Evolutionary conservation across 2,329 filamentous ascomycete genomes (phyloP).

Genomic region (Neocucurbitaria cava): DNA sequence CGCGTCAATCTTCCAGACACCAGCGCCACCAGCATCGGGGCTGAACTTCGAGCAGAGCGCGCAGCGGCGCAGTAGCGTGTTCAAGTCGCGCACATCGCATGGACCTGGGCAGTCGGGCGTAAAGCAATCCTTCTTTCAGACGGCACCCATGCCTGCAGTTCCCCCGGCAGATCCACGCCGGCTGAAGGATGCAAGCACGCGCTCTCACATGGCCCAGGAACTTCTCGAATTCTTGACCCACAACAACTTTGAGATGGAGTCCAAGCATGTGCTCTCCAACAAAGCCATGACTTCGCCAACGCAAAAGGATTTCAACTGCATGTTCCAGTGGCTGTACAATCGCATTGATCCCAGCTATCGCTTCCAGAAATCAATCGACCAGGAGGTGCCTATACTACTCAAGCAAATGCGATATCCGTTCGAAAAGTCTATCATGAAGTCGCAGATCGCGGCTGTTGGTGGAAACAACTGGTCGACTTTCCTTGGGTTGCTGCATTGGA

Average conservation of each 20-base stretch:
- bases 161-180: slow-evolving; percentile 87
- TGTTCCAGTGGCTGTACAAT: slow-evolving; percentile 98
- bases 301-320: slow-evolving; percentile 96
- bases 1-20: slow-evolving; percentile 55
- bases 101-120: slow-evolving; percentile 68
- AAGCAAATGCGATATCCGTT: slow-evolving; percentile 96
- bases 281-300: slow-evolving; percentile 94
- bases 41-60: slow-evolving; percentile 62
- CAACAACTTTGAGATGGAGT: slow-evolving; percentile 97
- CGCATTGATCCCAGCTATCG: slow-evolving; percentile 92
- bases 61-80: slow-evolving; percentile 76
- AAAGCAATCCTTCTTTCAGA: slow-evolving; percentile 95
- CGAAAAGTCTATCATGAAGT: slow-evolving; percentile 95
- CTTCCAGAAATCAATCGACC: slow-evolving; percentile 93
- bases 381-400: slow-evolving; percentile 89
- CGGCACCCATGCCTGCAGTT: slow-evolving; percentile 79
- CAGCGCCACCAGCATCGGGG: slow-evolving; percentile 50
- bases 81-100: slow-evolving; percentile 65
- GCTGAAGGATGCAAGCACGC: slow-evolving; percentile 79
- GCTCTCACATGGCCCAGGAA: slow-evolving; percentile 84
- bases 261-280: slow-evolving; percentile 90
- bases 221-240: slow-evolving; percentile 89
- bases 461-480: slow-evolving; percentile 98
- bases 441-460: slow-evolving; percentile 90
- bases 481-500: slow-evolving; percentile 93